Percentiles rank a stretch among this genome's conserved stretches.
These are phyloP conservation scores for Backusella luteola DNA, from an alignment of 192 early-diverging fungal genomes.

Conservation along the genomic window DNA sequence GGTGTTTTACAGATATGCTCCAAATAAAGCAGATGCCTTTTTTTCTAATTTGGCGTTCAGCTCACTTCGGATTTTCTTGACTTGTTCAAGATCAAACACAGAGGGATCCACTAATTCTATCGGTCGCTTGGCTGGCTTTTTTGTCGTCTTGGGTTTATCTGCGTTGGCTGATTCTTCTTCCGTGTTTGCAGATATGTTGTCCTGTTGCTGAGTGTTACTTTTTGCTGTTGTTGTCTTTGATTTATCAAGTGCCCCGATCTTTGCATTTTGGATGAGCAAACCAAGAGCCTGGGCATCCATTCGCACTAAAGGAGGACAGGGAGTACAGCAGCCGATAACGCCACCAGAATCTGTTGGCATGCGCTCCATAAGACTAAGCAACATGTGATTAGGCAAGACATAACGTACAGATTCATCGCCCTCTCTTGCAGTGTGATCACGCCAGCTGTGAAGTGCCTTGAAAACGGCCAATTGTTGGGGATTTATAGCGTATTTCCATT, in stretches of 20 bases:
- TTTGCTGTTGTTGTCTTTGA: not conserved
- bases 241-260: not conserved
- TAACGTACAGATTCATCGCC: slow-evolving; percentile 92
- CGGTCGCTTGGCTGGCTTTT: not conserved
- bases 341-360: slow-evolving; percentile 70
- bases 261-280: slow-evolving; percentile 44
- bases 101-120: not conserved
- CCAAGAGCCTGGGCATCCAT: slow-evolving; percentile 79
- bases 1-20: not conserved
- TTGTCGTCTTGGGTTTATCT: not conserved
- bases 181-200: not conserved
- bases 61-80: not conserved
- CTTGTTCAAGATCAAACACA: slow-evolving; percentile 1
- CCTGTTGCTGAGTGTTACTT: not conserved
- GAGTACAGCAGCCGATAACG: slow-evolving; percentile 74
- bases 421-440: slow-evolving; percentile 84
- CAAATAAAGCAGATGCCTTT: slow-evolving; percentile 12
- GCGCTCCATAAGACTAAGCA: slow-evolving; percentile 66
- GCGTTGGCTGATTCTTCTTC: not conserved
- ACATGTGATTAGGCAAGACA: slow-evolving; percentile 90
- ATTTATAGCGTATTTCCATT: slow-evolving; percentile 59
- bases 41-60: not conserved
- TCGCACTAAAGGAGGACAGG: slow-evolving; percentile 82
- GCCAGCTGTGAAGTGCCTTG: slow-evolving; percentile 89
- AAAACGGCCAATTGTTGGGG: slow-evolving; percentile 70